Percentiles rank a stretch among this genome's conserved stretches.
Conservation (phyloP, 768 basidiomycete species). For the Astraeus odoratus region DNA sequence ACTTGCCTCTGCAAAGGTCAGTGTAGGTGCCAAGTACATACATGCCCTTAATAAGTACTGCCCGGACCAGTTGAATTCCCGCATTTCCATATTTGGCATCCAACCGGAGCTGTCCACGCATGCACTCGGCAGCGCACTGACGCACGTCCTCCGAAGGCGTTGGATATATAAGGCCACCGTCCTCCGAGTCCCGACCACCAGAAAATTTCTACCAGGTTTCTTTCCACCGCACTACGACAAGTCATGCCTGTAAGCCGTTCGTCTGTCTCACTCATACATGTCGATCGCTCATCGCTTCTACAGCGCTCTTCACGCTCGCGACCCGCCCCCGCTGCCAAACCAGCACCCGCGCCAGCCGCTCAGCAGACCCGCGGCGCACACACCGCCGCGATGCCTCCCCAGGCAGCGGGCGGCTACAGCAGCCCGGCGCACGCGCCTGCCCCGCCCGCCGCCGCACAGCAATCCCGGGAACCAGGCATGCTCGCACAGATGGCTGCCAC, state of each 20-base stretch:
- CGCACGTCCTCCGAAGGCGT: conserved; percentile 7
- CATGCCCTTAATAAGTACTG: no score
- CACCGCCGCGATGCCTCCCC: conserved; percentile 42
- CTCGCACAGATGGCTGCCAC: conserved; percentile 83
- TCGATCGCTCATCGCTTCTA: neutral
- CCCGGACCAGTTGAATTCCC: no score
- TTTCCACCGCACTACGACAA: neutral
- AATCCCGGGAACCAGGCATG: conserved; percentile 58
- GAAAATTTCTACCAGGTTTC: conserved; percentile 11
- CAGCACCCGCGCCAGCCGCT: conserved; percentile 29
- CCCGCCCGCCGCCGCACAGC: conserved; percentile 30
- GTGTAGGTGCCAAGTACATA: no score
- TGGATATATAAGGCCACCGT: conserved; percentile 16
- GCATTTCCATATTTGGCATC: no score
- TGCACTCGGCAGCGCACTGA: conserved; percentile 1
- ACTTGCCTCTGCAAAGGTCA: no score
- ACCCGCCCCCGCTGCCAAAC: conserved; percentile 41
- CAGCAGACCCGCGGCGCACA: conserved; percentile 41
- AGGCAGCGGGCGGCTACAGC: conserved; percentile 30
- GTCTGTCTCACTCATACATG: neutral
- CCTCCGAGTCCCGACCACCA: neutral
- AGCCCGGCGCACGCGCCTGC: conserved; percentile 38
- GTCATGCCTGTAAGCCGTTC: conserved; percentile 43
- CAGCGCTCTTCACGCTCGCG: conserved; percentile 78
- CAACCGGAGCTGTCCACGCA: neutral